phyloP scores from a whole-genome alignment of 108 stramenopile species.

The Fragilaria crotonensis region DNA sequence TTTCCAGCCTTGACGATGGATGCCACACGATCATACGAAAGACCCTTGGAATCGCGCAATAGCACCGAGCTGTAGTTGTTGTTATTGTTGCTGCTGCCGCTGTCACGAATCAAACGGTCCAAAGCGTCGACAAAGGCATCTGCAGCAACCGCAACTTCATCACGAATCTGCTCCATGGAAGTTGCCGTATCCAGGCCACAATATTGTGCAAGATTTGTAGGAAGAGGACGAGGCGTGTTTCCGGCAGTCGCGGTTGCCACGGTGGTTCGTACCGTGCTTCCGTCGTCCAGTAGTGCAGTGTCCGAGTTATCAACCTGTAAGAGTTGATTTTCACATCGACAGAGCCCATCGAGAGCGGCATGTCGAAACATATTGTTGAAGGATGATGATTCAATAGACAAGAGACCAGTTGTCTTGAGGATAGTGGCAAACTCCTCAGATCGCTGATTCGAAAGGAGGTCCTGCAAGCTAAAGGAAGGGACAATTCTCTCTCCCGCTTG shows the following conservation, averaged over 20 bases:
- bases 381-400: slow-evolving; percentile 14
- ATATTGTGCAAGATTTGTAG: slow-evolving; percentile 13
- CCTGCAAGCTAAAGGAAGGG: slow-evolving; percentile 26
- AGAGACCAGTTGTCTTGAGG: slow-evolving; percentile 22
- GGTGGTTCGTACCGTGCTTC: slow-evolving; percentile 27
- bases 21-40: slow-evolving; percentile 12
- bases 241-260: slow-evolving; percentile 55
- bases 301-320: slow-evolving; percentile 1
- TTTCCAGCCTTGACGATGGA: slow-evolving; percentile 36
- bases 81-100: slow-evolving; percentile 1
- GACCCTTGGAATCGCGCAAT: slow-evolving; percentile 2
- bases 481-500: slow-evolving; percentile 3
- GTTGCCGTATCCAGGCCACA: slow-evolving; percentile 41
- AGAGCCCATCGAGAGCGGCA: slow-evolving; percentile 22
- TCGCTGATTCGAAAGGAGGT: slow-evolving; percentile 12
- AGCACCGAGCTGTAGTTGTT: no score
- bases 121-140: slow-evolving; percentile 36
- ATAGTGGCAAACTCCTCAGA: slow-evolving; percentile 11
- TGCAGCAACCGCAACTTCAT: slow-evolving; percentile 46
- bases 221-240: slow-evolving; percentile 19
- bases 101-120: slow-evolving; percentile 24
- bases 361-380: neutral
- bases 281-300: slow-evolving; percentile 9
- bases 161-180: slow-evolving; percentile 54
- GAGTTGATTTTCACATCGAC: slow-evolving; percentile 19